Conservation (phyloP, 495 filamentous ascomycete genomes). For the Hypoxylon intermedium region DNA sequence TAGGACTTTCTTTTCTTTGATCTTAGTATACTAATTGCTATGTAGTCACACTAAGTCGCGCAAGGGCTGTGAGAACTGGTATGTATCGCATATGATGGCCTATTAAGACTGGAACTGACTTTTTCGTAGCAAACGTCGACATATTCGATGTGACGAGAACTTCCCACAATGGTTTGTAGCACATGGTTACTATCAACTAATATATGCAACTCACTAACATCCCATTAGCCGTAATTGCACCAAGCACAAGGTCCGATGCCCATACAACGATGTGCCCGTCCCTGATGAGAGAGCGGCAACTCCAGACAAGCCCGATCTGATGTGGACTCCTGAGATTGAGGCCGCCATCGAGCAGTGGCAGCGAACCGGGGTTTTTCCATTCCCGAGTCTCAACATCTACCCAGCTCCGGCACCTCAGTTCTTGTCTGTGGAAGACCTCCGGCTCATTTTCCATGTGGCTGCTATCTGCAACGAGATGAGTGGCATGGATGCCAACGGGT, state of each 20-base stretch:
- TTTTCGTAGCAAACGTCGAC: slow-evolving; percentile 74
- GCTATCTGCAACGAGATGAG: slow-evolving; percentile 84
- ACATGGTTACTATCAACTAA: not conserved
- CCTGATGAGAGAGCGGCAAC: slow-evolving; percentile 69
- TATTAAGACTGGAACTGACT: slow-evolving; percentile 29
- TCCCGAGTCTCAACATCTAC: slow-evolving; percentile 78
- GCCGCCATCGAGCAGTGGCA: slow-evolving; percentile 83
- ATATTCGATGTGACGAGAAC: slow-evolving; percentile 97
- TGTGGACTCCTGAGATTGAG: slow-evolving; percentile 85
- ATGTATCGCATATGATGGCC: slow-evolving; percentile 20
- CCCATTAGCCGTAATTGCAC: slow-evolving; percentile 87
- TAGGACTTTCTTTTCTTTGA: not conserved
- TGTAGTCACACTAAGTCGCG: slow-evolving; percentile 94
- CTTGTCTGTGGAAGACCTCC: slow-evolving; percentile 76
- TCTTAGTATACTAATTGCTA: slow-evolving; percentile 14
- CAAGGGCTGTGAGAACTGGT: slow-evolving; percentile 94
- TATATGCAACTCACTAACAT: slow-evolving; percentile 41
- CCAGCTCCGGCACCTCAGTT: slow-evolving; percentile 67
- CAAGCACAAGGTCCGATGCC: slow-evolving; percentile 97
- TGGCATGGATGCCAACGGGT: slow-evolving; percentile 74
- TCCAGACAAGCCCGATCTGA: slow-evolving; percentile 76
- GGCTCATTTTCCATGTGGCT: slow-evolving; percentile 90
- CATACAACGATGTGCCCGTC: slow-evolving; percentile 84
- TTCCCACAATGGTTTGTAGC: slow-evolving; percentile 90
- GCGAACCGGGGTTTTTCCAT: slow-evolving; percentile 83